Base-by-base conservation (phyloP, 1,284 basidiomycete species). In the Lentinula novae-zelandiae region DNA sequence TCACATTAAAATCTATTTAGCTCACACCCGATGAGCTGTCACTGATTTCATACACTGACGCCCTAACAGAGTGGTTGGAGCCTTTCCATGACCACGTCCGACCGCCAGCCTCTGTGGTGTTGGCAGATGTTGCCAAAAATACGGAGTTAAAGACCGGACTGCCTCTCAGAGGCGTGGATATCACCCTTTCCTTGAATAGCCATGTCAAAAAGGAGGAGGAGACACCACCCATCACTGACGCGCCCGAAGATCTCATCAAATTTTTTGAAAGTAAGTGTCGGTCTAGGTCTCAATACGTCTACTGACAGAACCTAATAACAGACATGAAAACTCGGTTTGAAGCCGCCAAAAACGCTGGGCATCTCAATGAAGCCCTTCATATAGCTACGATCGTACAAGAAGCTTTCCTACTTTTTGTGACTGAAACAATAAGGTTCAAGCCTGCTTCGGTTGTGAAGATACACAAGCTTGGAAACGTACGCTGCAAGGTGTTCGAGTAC, bases 371-470 rank as follows among this genome's bases (percentile, higher is more conserved):
- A 65, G 68, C 83, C 13, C 76, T 93, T 17, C 90, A 93, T 66
- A 74, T 89, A 13, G 87, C 85, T 2, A 82, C 83, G 12, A 72
- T 93, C 52, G 81, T 83, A 0, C 90, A 93, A 71, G 92, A 94
- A 77, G 91, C 87, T 5, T 82, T 89, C 65, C 76, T 91, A 55
- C 71, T 92, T 9, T 80, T 92, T 61, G 72, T 77, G 12, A 75
- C 87, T 33, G 87, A 86, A 69, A 87, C 86, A 0, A 66, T 82
- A 53, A 83, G 90, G 9, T 92, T 92, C 78, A 91, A 89, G 69
- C 73, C 82, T 10, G 71, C 83, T 5, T 80, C 86, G 1, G 77
- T 89, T 34, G 81, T 89, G 51, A 92, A 90, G 69, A 77, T 82
- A 53, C 81, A 92, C 71, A 92, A 87, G 70, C 81, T 90, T 50